Evolutionary conservation across 2,329 filamentous ascomycete species (phyloP).

Genomic region (Uncinocarpus reesii): DNA sequence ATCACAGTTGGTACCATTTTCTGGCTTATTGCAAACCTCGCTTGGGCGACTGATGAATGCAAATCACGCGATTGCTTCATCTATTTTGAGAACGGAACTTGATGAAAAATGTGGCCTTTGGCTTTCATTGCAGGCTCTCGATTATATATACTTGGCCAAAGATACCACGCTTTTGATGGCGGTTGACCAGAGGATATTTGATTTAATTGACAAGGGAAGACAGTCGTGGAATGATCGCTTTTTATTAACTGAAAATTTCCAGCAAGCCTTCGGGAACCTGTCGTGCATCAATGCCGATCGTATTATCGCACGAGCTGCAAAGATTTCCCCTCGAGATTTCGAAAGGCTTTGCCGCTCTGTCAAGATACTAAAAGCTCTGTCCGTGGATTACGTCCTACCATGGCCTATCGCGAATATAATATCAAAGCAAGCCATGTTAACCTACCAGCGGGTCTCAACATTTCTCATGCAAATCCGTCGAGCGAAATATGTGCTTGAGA

Average conservation of each 20-base stretch:
- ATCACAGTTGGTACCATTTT: constrained; percentile 32
- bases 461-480: constrained; percentile 69
- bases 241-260: constrained; percentile 64
- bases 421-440: constrained; percentile 50
- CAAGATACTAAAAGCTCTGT: constrained; percentile 52
- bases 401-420: constrained; percentile 63
- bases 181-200: constrained; percentile 62
- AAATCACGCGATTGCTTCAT: constrained; percentile 61
- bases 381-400: constrained; percentile 56
- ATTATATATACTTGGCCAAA: constrained; percentile 63
- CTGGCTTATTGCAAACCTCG: constrained; percentile 59
- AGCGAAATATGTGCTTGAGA: constrained; percentile 56
- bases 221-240: constrained; percentile 69
- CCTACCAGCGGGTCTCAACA: constrained; percentile 63
- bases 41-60: constrained; percentile 68
- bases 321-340: constrained; percentile 35
- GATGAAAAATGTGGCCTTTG: constrained; percentile 60
- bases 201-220: constrained; percentile 55
- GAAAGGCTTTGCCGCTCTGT: constrained; percentile 49
- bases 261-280: constrained; percentile 54
- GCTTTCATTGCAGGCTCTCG: constrained; percentile 54
- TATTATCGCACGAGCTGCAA: constrained; percentile 48
- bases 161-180: constrained; percentile 58
- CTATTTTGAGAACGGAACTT: constrained; percentile 54
- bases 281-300: constrained; percentile 49